Evolutionary conservation across 2,329 filamentous ascomycete species (phyloP).

Genomic region (Blastomyces percursus): DNA sequence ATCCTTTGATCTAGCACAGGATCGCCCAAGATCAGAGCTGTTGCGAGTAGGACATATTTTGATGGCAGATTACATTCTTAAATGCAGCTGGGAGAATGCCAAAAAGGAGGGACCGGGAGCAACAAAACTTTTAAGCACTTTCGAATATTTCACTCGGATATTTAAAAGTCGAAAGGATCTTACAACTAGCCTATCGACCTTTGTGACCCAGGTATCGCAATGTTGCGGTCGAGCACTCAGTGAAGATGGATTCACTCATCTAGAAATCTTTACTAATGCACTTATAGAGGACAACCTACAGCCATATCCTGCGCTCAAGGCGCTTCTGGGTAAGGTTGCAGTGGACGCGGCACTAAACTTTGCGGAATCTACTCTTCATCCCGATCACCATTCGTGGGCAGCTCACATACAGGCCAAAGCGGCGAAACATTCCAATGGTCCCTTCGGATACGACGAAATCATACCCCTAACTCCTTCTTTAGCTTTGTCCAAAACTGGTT

Average conservation of each 20-base stretch:
- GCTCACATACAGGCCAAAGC: constrained; percentile 28
- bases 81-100: neutral
- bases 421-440: constrained; percentile 15
- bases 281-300: constrained; percentile 17
- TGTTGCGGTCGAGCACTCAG: constrained; percentile 21
- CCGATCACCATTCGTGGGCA: constrained; percentile 31
- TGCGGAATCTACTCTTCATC: constrained; percentile 29
- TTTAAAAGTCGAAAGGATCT: constrained; percentile 23
- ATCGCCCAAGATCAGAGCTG: constrained; percentile 4
- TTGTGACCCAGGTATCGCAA: constrained; percentile 26
- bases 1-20: neutral
- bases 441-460: constrained; percentile 3
- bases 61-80: constrained; percentile 12
- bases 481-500: constrained; percentile 20
- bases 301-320: constrained; percentile 17
- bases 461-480: constrained; percentile 14
- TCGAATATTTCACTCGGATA: constrained; percentile 23
- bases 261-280: constrained; percentile 19
- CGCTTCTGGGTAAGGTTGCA: constrained; percentile 26
- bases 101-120: neutral
- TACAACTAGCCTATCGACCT: constrained; percentile 25
- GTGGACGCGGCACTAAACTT: constrained; percentile 33
- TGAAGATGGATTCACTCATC: constrained; percentile 16
- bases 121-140: constrained; percentile 12
- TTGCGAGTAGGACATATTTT: constrained; percentile 13